A percentile compares a stretch with the other conserved stretches of the same genome.
Evolutionary conservation across 148 eudicot genomes (phyloP).

Genomic region (Rhododendron griersonianum): DNA sequence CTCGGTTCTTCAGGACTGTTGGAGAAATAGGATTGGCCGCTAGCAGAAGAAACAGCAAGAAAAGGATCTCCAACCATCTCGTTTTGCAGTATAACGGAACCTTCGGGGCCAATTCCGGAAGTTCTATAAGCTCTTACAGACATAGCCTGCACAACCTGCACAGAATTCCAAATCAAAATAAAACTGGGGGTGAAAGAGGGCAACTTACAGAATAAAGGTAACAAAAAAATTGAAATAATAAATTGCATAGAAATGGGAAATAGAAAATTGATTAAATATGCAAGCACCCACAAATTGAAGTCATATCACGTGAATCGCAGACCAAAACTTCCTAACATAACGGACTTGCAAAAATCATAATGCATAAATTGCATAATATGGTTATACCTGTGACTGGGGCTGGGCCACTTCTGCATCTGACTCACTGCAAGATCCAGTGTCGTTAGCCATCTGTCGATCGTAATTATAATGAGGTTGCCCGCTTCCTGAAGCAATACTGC

Average conservation of each 20-base stretch:
- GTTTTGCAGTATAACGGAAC: neutral
- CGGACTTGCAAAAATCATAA: neutral
- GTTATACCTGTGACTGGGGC: neutral
- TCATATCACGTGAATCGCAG: neutral
- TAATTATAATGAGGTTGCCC: neutral
- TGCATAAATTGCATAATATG: neutral
- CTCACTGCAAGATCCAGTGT: neutral
- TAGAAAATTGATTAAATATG: neutral
- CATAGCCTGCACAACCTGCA: neutral
- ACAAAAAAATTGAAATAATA: neutral
- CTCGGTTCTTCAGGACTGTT: constrained; percentile 9
- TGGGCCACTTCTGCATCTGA: neutral
- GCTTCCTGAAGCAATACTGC: too few species aligned
- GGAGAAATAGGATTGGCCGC: constrained; percentile 24
- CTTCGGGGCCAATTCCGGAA: neutral
- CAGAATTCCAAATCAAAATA: neutral
- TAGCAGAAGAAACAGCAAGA: constrained; percentile 16
- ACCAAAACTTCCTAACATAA: neutral
- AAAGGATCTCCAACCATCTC: neutral
- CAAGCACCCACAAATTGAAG: neutral
- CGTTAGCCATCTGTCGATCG: neutral
- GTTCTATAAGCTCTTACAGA: neutral
- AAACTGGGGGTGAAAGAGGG: neutral
- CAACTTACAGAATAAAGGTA: neutral
- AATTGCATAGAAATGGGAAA: neutral